Evolutionary conservation across 1,284 basidiomycete genomes (phyloP).

Genomic region (Marasmius sp.): DNA sequence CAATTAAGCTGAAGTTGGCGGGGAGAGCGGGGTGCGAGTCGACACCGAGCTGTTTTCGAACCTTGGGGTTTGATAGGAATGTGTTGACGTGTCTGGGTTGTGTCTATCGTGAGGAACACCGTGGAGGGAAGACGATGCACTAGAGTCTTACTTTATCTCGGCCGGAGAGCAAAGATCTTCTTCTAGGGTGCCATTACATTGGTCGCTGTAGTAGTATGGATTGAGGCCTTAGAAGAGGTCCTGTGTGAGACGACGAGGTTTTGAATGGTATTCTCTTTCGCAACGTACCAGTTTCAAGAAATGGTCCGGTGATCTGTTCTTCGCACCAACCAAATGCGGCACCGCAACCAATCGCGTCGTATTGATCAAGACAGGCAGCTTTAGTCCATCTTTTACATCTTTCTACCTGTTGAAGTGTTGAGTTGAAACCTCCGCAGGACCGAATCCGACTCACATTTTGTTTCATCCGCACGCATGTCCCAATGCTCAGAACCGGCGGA

Average conservation of each 20-base stretch:
- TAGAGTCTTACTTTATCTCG: constrained; percentile 37
- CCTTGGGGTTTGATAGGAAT: constrained; percentile 57
- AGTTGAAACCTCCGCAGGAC: not conserved
- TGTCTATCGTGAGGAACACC: not conserved
- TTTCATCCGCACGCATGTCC: constrained; percentile 48
- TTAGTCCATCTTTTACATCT: constrained; percentile 51
- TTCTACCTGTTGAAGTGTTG: constrained; percentile 33
- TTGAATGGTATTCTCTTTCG: no score
- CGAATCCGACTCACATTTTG: constrained; percentile 33
- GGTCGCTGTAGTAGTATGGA: constrained; percentile 63
- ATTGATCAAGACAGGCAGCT: constrained; percentile 44
- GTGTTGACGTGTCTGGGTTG: constrained; percentile 40
- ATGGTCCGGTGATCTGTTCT: constrained; percentile 30
- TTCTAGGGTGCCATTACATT: constrained; percentile 45
- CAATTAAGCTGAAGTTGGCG: constrained; percentile 52
- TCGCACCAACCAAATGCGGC: constrained; percentile 53
- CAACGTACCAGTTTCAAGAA: constrained; percentile 32
- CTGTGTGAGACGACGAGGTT: no score
- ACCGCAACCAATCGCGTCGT: constrained; percentile 52
- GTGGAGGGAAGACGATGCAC: not conserved
- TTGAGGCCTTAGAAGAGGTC: constrained; percentile 34
- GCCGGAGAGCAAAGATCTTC: constrained; percentile 51
- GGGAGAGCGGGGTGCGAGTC: constrained; percentile 35
- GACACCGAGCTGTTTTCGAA: constrained; percentile 61
- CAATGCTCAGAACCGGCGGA: not conserved